Evolutionary conservation across 495 filamentous ascomycete species (phyloP).

Genomic region (Neohortaea acidophila): DNA sequence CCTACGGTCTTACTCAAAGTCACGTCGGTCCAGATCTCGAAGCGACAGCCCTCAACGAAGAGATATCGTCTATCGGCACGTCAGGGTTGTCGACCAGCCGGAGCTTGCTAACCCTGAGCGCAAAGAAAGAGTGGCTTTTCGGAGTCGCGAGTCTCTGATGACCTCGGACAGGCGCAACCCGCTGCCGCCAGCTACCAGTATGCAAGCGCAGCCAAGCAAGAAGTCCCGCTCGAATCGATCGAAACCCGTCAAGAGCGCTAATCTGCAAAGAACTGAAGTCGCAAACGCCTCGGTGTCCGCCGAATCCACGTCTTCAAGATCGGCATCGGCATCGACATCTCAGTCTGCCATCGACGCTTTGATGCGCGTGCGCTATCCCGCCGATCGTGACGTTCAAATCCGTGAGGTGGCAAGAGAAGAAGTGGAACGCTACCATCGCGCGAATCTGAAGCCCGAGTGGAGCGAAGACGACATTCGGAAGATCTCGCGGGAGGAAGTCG

Average conservation of each 20-base stretch:
- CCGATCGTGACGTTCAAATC: background rate
- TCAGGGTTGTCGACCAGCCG: conserved; percentile 2
- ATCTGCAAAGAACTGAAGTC: background rate
- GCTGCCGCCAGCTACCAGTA: background rate
- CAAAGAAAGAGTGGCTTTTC: background rate
- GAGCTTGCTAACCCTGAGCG: background rate
- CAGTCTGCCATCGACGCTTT: background rate
- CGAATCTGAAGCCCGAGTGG: background rate
- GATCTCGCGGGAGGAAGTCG: conserved; percentile 14
- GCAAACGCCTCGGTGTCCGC: background rate
- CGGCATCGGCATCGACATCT: background rate
- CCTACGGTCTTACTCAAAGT: too few relatives aligned
- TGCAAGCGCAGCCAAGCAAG: background rate
- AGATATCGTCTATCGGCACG: conserved; percentile 10
- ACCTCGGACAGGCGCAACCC: too few relatives aligned
- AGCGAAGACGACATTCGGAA: conserved; percentile 7
- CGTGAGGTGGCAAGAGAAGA: conserved; percentile 1
- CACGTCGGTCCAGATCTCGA: background rate
- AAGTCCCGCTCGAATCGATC: background rate
- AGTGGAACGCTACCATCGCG: background rate
- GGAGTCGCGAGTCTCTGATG: too few relatives aligned
- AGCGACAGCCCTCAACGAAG: background rate
- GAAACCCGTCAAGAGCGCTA: background rate
- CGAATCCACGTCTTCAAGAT: background rate
- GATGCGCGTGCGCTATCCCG: background rate